A percentile compares a stretch with the other conserved stretches of the same genome.
These are phyloP conservation scores for Fusarium pininemorale DNA, from an alignment of 2,329 filamentous ascomycete species.

Conservation along the genomic window DNA sequence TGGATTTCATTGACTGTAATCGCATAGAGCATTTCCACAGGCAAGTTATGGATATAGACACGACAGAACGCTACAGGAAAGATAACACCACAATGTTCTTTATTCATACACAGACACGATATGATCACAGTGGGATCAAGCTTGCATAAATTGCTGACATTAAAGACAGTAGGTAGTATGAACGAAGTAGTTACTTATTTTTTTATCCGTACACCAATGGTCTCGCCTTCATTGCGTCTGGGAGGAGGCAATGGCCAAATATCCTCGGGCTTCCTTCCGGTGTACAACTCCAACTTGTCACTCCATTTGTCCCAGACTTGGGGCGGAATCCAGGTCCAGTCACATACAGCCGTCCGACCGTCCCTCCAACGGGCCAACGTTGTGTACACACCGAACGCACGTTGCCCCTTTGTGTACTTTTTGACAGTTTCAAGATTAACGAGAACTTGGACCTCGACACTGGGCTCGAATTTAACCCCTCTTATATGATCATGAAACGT, in stretches of 20 bases:
- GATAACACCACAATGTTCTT: too few relatives aligned
- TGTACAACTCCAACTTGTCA: background rate
- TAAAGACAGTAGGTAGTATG: background rate
- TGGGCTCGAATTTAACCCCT: too few relatives aligned
- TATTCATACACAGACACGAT: background rate
- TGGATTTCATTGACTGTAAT: too few relatives aligned
- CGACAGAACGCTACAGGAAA: too few relatives aligned
- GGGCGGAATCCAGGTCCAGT: background rate
- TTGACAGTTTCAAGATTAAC: background rate
- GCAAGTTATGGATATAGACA: too few relatives aligned
- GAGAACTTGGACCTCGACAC: too few relatives aligned
- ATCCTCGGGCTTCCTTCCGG: background rate
- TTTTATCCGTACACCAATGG: background rate
- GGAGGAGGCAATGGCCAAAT: background rate
- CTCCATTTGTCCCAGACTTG: background rate
- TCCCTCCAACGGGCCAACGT: fast-evolving
- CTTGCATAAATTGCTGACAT: background rate
- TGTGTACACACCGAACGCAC: background rate
- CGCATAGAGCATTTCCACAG: too few relatives aligned
- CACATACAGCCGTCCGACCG: background rate
- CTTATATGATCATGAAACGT: too few relatives aligned
- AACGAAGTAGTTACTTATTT: background rate
- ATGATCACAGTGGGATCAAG: too few relatives aligned
- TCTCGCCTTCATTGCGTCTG: background rate
- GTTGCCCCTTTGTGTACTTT: background rate